A percentile compares a stretch with the other conserved stretches of the same genome.
These are phyloP conservation scores for Ogataea pilisensis DNA, from an alignment of 805 yeast species.

Conservation along the genomic window DNA sequence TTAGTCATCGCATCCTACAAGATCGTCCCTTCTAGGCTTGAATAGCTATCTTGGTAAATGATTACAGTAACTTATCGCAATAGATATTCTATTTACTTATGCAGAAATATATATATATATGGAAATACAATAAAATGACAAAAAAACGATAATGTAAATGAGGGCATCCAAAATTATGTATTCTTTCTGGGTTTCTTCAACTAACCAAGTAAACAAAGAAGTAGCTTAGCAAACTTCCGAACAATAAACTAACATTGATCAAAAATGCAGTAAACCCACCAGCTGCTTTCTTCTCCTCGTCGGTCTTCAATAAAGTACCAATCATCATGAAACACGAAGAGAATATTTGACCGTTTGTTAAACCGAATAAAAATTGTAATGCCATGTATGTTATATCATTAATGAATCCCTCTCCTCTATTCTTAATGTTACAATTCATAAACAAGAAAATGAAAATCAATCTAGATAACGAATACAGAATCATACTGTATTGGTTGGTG, in stretches of 20 bases:
- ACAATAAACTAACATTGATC: conserved; percentile 70
- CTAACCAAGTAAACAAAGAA: conserved; percentile 41
- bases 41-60: no score
- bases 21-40: no score
- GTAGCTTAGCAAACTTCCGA: conserved; percentile 77
- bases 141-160: no score
- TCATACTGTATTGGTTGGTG: conserved; percentile 38
- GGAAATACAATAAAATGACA: no score
- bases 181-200: not conserved
- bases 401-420: conserved; percentile 33
- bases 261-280: conserved; percentile 88
- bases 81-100: no score
- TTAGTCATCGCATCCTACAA: no score
- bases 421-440: conserved; percentile 58
- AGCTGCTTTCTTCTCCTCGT: conserved; percentile 78
- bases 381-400: conserved; percentile 66
- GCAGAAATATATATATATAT: no score
- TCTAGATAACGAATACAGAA: conserved; percentile 54
- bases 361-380: conserved; percentile 75
- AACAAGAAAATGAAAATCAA: conserved; percentile 66
- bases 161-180: no score
- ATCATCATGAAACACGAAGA: conserved; percentile 59
- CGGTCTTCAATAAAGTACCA: conserved; percentile 33
- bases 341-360: conserved; percentile 82
- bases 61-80: no score